These are phyloP conservation scores for Debaryomyces fabryi DNA, from an alignment of 1,139 yeast species.

Conservation along the genomic window DNA sequence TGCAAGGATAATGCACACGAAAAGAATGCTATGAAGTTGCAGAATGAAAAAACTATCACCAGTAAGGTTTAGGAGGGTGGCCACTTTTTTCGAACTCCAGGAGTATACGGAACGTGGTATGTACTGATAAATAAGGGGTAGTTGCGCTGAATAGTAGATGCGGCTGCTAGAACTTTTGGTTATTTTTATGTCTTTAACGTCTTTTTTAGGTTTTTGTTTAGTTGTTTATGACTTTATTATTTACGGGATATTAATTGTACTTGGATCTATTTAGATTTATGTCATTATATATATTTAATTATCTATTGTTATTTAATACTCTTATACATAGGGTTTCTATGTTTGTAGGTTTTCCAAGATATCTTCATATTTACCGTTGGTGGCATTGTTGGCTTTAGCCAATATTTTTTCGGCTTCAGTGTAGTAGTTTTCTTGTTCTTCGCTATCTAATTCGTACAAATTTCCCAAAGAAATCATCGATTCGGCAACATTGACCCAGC, in stretches of 20 bases:
- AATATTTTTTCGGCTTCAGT: conserved; percentile 65
- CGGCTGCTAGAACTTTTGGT: background rate
- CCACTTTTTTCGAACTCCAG: background rate
- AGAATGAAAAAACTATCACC: conserved; percentile 46
- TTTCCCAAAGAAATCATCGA: conserved; percentile 81
- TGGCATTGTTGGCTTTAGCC: conserved; percentile 69
- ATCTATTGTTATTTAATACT: background rate
- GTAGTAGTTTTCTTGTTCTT: conserved; percentile 66
- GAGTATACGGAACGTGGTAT: background rate
- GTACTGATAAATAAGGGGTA: background rate
- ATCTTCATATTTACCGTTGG: conserved; percentile 71
- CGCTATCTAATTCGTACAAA: conserved; percentile 61
- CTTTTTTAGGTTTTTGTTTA: background rate
- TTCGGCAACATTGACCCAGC: conserved; percentile 85
- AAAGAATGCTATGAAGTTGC: conserved; percentile 39
- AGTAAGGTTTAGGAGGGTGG: conserved; percentile 26
- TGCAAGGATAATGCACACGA: conserved; percentile 82
- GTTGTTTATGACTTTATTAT: background rate
- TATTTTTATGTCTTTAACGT: conserved; percentile 1
- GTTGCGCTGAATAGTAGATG: background rate
- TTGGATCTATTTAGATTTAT: conserved; percentile 4
- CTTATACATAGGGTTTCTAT: background rate
- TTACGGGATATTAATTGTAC: conserved; percentile 1
- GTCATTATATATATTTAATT: background rate
- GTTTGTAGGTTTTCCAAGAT: conserved; percentile 49